Base-by-base conservation (phyloP, 345 rosid genomes). In the Tarenaya hassleriana region DNA sequence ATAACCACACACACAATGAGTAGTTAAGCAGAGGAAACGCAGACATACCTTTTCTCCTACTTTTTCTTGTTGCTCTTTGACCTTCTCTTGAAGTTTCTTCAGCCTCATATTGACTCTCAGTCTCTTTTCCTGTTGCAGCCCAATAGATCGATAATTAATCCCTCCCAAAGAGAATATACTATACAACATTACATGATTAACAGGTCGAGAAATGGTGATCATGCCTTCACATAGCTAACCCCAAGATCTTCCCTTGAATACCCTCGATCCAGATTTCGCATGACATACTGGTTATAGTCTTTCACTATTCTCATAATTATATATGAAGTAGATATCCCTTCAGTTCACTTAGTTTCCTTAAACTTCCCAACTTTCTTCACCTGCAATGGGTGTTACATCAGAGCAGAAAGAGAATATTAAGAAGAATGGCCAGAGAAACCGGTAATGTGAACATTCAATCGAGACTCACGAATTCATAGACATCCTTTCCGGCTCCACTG, bases 301-400 rank as follows among this genome's bases (percentile, higher is more conserved):
- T 89, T 89, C 53, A 89, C 84, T 16, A 89, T 89, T 64, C 97
- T 81, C 97, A 89, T 89, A 35, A 89, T 86, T 51, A 89, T 77
- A 60, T 89, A 94, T 0, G 94, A 89, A 8, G 97, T 89, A 1
- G 97, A 89, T 65, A 86, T 89, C 42, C 95, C 97, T 16, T 89
- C 95, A 14, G 97, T 89, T 50, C 97, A 75, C 78, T 75, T 79
- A 5, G 95, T 89, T 76, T 89, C 97, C 73, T 83, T 76, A 61
- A 89, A 89, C 79, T 56, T 83, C 70, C 97, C 94, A 45, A 77
- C 77, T 44, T 83, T 77, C 70, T 86, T 89, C 47, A 89, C 97
- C 95, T 86, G 69, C 17, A 57, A 54, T 4, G 16, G 29, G 61
- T 8, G 45, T 39, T 52, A 34, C 41, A 29, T 54, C 65, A 49